Percentiles rank a stretch among this genome's conserved stretches.
Evolutionary conservation across 345 rosid genomes (phyloP).

Genomic region (Arabidopsis thaliana): DNA sequence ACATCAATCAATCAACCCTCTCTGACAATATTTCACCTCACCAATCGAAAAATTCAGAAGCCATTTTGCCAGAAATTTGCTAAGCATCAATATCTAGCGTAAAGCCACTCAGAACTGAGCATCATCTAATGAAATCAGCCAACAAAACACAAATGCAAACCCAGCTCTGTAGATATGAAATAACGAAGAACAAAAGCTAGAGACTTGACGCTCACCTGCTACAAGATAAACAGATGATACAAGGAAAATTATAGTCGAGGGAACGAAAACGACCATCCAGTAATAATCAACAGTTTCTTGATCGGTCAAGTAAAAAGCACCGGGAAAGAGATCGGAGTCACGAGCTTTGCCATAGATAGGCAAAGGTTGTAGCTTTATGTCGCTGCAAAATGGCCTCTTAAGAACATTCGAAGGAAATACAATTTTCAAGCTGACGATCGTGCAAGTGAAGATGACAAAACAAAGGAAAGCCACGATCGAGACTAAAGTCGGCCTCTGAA

Average conservation of each 20-base stretch:
- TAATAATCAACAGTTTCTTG: conserved; percentile 87
- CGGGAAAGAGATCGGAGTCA: conserved; percentile 65
- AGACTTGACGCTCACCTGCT: conserved; percentile 56
- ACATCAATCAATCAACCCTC: conserved; percentile 2
- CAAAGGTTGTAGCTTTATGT: conserved; percentile 60
- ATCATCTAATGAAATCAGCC: not conserved
- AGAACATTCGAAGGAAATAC: conserved; percentile 66
- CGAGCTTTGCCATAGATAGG: conserved; percentile 57
- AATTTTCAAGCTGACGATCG: conserved; percentile 72
- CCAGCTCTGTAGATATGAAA: not conserved
- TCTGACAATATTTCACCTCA: not conserved
- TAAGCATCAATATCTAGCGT: not conserved
- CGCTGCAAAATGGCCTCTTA: conserved; percentile 79
- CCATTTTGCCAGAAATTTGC: not conserved
- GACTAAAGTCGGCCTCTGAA: conserved; percentile 60
- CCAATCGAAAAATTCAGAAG: not conserved
- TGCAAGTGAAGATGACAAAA: conserved; percentile 55
- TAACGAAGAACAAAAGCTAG: not conserved
- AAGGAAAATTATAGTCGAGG: conserved; percentile 66
- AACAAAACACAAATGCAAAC: conserved; percentile 1
- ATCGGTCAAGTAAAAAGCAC: conserved; percentile 87
- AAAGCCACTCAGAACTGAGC: conserved; percentile 4
- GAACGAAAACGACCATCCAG: conserved; percentile 87
- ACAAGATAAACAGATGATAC: conserved; percentile 71
- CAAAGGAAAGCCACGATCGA: conserved; percentile 47